A percentile compares a stretch with the other conserved stretches of the same genome.
Conservation (phyloP, 1,139 yeast genomes). For the Sugiyamaella japonica region DNA sequence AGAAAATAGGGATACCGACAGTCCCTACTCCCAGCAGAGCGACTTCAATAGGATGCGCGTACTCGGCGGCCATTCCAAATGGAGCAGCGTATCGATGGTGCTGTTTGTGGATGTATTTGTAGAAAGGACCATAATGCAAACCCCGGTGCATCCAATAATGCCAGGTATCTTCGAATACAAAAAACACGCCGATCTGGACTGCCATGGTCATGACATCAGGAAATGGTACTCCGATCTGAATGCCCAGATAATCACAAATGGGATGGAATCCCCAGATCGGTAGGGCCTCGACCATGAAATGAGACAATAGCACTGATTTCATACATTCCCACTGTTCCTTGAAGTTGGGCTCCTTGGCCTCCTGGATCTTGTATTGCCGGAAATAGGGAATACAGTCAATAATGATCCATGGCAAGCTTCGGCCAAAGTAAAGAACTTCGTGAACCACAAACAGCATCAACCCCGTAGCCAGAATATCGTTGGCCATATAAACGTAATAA, state of each 20-base stretch:
- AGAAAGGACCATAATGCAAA: constrained; percentile 82
- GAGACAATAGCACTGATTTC: constrained; percentile 78
- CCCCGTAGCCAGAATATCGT: constrained; percentile 84
- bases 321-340: constrained; percentile 92
- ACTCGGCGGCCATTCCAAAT: constrained; percentile 93
- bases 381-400: constrained; percentile 77
- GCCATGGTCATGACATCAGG: constrained; percentile 59
- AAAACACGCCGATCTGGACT: constrained; percentile 69
- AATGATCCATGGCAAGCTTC: constrained; percentile 84
- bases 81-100: constrained; percentile 98
- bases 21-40: constrained; percentile 86
- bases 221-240: constrained; percentile 78
- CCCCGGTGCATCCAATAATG: constrained; percentile 93
- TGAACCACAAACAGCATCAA: constrained; percentile 72
- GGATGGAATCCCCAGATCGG: constrained; percentile 98
- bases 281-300: constrained; percentile 86
- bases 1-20: constrained; percentile 84
- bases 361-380: constrained; percentile 77
- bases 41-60: constrained; percentile 94
- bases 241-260: constrained; percentile 74
- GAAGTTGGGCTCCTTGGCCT: constrained; percentile 70
- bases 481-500: constrained; percentile 73
- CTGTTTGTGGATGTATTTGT: constrained; percentile 90
- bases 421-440: constrained; percentile 80
- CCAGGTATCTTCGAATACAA: constrained; percentile 89